These are phyloP conservation scores for Aspergillus fumigatiaffinis DNA, from an alignment of 2,329 filamentous ascomycete genomes.

Conservation along the genomic window DNA sequence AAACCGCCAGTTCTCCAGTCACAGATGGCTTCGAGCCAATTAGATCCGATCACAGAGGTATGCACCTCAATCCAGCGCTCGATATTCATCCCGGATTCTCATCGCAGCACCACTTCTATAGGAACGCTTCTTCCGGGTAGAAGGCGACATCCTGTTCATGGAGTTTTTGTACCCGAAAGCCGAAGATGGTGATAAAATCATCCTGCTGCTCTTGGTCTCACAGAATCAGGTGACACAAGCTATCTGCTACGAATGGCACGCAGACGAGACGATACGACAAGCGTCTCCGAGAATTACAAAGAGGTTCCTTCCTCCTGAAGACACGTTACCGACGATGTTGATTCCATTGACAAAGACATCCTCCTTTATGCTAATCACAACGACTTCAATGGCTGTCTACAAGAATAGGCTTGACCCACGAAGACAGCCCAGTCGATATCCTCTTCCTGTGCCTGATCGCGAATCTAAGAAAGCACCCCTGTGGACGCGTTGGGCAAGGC, in stretches of 20 bases:
- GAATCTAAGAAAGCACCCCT: slow-evolving; percentile 46
- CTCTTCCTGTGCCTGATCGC: slow-evolving; percentile 24
- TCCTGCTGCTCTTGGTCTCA: slow-evolving; percentile 65
- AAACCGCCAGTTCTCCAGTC: slow-evolving; percentile 49
- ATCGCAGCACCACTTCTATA: slow-evolving; percentile 13
- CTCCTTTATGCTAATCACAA: slow-evolving; percentile 66
- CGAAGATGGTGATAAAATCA: slow-evolving; percentile 65
- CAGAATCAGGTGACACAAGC: slow-evolving; percentile 44
- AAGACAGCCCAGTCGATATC: slow-evolving; percentile 24
- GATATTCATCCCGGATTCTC: slow-evolving; percentile 6
- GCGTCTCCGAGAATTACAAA: slow-evolving; percentile 25
- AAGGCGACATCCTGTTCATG: slow-evolving; percentile 77
- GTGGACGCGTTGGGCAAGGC: slow-evolving; percentile 83
- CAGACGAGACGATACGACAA: slow-evolving; percentile 32
- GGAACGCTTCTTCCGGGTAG: slow-evolving; percentile 51
- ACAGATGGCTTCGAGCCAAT: slow-evolving; percentile 46
- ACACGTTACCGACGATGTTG: slow-evolving; percentile 62
- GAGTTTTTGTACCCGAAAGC: slow-evolving; percentile 74
- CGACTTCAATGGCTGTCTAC: slow-evolving; percentile 51
- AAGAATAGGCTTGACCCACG: slow-evolving; percentile 36
- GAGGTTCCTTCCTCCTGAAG: slow-evolving; percentile 30
- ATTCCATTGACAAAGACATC: slow-evolving; percentile 69
- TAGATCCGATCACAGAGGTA: slow-evolving; percentile 60
- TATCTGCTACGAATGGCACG: slow-evolving; percentile 52
- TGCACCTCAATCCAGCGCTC: slow-evolving; percentile 16